phyloP scores from a whole-genome alignment of 306 rosid genomes.

The Herpetospermum pedunculosum region DNA sequence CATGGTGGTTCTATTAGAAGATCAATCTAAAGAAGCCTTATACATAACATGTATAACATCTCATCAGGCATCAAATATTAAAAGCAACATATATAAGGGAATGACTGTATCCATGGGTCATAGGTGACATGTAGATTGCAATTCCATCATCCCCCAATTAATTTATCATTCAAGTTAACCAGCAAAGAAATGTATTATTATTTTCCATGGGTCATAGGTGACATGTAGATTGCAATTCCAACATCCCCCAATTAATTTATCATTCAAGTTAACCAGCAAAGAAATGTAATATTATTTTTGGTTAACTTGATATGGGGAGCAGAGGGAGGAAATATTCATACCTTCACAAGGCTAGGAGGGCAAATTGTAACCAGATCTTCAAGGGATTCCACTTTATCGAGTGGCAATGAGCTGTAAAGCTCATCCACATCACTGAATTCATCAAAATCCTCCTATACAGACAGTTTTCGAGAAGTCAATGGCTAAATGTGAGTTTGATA shows the following conservation, averaged over 20 bases:
- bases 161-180: neutral
- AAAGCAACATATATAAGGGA: neutral
- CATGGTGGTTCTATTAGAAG: too few relatives aligned
- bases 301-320: neutral
- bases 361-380: conserved; percentile 75
- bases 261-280: neutral
- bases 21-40: neutral
- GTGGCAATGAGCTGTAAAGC: conserved; percentile 65
- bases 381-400: conserved; percentile 87
- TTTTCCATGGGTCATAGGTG: neutral
- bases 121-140: neutral
- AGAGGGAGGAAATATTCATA: conserved; percentile 12
- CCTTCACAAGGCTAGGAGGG: conserved; percentile 85
- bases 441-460: conserved; percentile 71
- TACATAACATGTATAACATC: neutral
- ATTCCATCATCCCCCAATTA: neutral
- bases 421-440: conserved; percentile 87
- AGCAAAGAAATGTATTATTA: neutral
- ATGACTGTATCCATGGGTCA: neutral
- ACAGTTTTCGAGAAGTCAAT: conserved; percentile 1
- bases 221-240: neutral
- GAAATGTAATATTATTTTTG: neutral
- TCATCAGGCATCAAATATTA: neutral
- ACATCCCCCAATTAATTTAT: neutral
- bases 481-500: neutral